phyloP scores from a whole-genome alignment of 495 filamentous ascomycete species.

The Aspergillus cavernicola region DNA sequence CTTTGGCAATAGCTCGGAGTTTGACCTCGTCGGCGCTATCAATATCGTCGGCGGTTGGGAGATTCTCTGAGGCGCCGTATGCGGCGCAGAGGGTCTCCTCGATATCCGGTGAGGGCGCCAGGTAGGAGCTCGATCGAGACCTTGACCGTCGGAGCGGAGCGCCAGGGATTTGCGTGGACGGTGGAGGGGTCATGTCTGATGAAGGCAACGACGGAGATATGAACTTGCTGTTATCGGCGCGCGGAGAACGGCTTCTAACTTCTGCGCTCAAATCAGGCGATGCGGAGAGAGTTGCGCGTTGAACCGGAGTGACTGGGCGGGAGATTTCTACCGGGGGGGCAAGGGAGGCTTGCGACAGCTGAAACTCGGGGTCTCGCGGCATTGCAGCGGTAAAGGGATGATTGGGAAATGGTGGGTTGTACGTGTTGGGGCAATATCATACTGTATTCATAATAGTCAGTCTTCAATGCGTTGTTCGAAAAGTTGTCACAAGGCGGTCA shows the following conservation, averaged over 20 bases:
- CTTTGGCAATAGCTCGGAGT: slow-evolving; percentile 57
- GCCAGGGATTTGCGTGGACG: slow-evolving; percentile 61
- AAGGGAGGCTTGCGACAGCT: slow-evolving; percentile 35
- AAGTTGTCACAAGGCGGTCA: slow-evolving; percentile 17
- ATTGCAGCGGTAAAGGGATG: slow-evolving; percentile 23
- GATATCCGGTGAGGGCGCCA: slow-evolving; percentile 56
- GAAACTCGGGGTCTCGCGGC: slow-evolving; percentile 32
- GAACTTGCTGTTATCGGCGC: slow-evolving; percentile 33
- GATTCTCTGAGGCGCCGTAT: slow-evolving; percentile 47
- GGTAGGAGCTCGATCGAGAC: slow-evolving; percentile 42
- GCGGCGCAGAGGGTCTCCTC: slow-evolving; percentile 50
- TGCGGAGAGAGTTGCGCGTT: slow-evolving; percentile 37
- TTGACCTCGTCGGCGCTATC: slow-evolving; percentile 55
- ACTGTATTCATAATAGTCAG: slow-evolving; percentile 16
- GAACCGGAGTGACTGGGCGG: slow-evolving; percentile 33
- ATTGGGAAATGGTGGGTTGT: slow-evolving; percentile 7
- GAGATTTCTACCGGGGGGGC: slow-evolving; percentile 39
- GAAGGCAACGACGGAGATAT: slow-evolving; percentile 40
- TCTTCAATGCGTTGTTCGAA: slow-evolving; percentile 12
- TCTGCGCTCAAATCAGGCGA: slow-evolving; percentile 37
- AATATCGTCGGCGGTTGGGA: slow-evolving; percentile 63
- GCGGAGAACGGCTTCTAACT: slow-evolving; percentile 26
- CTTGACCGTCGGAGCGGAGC: slow-evolving; percentile 36
- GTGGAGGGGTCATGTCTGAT: slow-evolving; percentile 66
- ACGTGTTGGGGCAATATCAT: slow-evolving; percentile 23